These are phyloP conservation scores for Fusarium verticillioides DNA, from an alignment of 2,329 filamentous ascomycete genomes.

Conservation along the genomic window DNA sequence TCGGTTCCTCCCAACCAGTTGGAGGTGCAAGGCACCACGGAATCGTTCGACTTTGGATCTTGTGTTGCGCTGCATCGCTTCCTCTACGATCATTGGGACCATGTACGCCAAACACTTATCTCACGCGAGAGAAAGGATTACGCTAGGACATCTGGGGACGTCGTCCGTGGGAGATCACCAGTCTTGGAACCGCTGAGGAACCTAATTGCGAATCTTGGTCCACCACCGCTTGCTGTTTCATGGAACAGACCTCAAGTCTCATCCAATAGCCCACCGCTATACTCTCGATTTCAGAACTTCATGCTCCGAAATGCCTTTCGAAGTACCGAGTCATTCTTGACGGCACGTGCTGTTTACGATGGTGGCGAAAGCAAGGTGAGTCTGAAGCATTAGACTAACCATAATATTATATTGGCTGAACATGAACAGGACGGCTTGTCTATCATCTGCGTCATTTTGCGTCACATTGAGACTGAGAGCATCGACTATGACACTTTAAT, in stretches of 20 bases:
- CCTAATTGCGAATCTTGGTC: slow-evolving; percentile 73
- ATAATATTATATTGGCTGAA: slow-evolving; percentile 19
- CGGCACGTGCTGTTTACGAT: slow-evolving; percentile 74
- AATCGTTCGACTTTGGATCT: slow-evolving; percentile 76
- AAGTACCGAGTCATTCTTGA: slow-evolving; percentile 72
- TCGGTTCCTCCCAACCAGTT: slow-evolving; percentile 65
- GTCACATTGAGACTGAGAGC: slow-evolving; percentile 73
- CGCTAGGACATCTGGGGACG: slow-evolving; percentile 65
- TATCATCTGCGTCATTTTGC: slow-evolving; percentile 75
- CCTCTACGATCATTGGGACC: slow-evolving; percentile 78
- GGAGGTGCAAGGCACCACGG: slow-evolving; percentile 54
- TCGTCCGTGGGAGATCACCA: slow-evolving; percentile 62
- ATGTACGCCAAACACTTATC: slow-evolving; percentile 72
- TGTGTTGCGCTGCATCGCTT: slow-evolving; percentile 76
- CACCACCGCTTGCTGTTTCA: slow-evolving; percentile 74
- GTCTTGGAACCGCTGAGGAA: slow-evolving; percentile 69
- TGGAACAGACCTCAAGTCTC: slow-evolving; percentile 77
- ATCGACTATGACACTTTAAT: slow-evolving; percentile 74
- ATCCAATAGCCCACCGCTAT: slow-evolving; percentile 69
- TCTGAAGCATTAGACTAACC: not conserved
- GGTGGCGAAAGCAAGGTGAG: slow-evolving; percentile 75
- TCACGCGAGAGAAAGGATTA: slow-evolving; percentile 68
- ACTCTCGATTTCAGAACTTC: slow-evolving; percentile 77
- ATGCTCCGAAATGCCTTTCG: slow-evolving; percentile 77
- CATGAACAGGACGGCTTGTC: slow-evolving; percentile 70